These are phyloP conservation scores for Nitzschia sp. DNA, from an alignment of 108 stramenopile genomes.

Conservation along the genomic window DNA sequence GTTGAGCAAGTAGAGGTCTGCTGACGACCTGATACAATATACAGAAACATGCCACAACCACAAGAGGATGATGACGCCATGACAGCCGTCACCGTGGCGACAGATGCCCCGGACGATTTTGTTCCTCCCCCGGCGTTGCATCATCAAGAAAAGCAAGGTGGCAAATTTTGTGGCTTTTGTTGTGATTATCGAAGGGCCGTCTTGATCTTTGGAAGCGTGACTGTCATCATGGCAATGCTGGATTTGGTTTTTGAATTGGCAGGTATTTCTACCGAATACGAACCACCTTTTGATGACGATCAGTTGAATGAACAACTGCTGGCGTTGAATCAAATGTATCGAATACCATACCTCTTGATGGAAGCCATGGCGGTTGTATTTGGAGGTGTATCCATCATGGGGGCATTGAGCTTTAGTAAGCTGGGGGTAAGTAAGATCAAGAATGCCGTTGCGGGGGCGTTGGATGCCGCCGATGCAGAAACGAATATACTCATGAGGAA, in stretches of 20 bases:
- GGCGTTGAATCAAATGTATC: background rate
- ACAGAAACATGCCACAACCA: background rate
- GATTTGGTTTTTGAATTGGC: background rate
- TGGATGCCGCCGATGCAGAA: too few species aligned
- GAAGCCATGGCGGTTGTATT: slow-evolving; percentile 4
- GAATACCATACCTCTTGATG: background rate
- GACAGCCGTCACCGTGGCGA: background rate
- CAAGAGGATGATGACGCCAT: slow-evolving; percentile 1
- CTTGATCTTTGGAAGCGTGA: background rate
- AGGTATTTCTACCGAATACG: background rate
- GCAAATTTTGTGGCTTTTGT: background rate
- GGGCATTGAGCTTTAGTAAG: background rate
- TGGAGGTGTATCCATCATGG: slow-evolving; percentile 1
- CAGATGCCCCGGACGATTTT: slow-evolving; percentile 2
- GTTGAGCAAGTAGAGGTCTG: too few species aligned
- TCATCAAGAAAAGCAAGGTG: background rate
- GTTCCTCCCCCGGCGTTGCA: slow-evolving; percentile 1
- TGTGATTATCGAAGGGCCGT: slow-evolving; percentile 9
- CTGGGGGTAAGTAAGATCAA: slow-evolving; percentile 4
- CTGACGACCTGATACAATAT: too few species aligned
- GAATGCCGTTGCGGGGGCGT: too few species aligned
- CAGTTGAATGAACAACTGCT: background rate
- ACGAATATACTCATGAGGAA: too few species aligned
- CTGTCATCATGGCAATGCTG: background rate
- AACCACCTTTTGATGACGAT: slow-evolving; percentile 10